Percentiles rank a stretch among this genome's conserved stretches.
Evolutionary conservation across 2,329 filamentous ascomycete genomes (phyloP).

Genomic region (Pseudogymnoascus sp.): DNA sequence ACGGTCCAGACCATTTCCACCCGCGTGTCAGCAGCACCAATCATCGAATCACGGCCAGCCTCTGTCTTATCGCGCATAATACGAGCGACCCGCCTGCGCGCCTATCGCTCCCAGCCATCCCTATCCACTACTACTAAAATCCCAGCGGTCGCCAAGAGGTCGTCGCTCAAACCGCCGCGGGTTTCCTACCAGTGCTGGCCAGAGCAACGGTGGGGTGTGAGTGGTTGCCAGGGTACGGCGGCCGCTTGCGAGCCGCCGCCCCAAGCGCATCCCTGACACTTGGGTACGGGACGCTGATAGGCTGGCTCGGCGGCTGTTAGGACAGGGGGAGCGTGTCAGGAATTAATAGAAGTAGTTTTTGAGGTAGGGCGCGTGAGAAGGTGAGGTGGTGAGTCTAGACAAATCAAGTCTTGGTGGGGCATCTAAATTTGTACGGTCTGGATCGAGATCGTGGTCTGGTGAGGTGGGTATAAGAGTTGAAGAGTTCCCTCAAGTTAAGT

Average conservation of each 20-base stretch:
- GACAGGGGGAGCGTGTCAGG: background rate
- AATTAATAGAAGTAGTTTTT: background rate
- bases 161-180: background rate
- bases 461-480: background rate
- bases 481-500: background rate
- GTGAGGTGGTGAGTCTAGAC: background rate
- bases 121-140: background rate
- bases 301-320: background rate
- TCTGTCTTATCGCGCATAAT: background rate
- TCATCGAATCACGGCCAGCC: background rate
- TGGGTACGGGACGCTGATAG: background rate
- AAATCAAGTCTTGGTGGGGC: background rate
- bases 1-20: background rate
- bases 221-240: background rate
- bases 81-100: background rate
- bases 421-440: background rate
- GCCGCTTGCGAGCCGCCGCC: background rate
- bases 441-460: background rate
- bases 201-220: background rate
- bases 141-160: background rate
- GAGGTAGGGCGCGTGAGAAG: background rate
- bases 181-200: background rate
- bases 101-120: background rate
- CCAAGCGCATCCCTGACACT: background rate
- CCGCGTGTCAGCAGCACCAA: background rate